These are phyloP conservation scores for Trypanosoma melophagium DNA, from an alignment of 208 protist genomes.

Conservation along the genomic window DNA sequence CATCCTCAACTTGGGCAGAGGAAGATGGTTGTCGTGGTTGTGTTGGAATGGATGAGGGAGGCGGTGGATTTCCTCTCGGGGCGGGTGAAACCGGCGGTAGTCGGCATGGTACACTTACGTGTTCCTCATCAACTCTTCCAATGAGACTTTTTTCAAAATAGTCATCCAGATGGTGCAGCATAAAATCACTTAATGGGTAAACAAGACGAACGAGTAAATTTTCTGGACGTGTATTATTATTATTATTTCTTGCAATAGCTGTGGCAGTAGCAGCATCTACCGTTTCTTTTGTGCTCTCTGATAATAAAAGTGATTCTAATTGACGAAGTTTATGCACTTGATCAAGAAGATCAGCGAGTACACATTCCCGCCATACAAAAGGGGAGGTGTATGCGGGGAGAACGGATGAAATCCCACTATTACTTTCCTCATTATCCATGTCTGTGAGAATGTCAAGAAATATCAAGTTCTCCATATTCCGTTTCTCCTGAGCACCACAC, in stretches of 20 bases:
- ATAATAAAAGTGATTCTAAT: slow-evolving; percentile 13
- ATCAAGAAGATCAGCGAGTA: slow-evolving; percentile 21
- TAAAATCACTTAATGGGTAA: slow-evolving; percentile 38
- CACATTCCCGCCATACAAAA: slow-evolving; percentile 25
- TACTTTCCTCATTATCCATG: not conserved
- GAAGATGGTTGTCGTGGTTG: not conserved
- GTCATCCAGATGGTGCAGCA: slow-evolving; percentile 32
- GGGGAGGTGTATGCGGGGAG: slow-evolving; percentile 16
- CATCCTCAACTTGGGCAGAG: not conserved
- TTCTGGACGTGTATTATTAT: slow-evolving; percentile 12
- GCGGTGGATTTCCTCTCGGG: not conserved
- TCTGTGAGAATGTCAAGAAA: not conserved
- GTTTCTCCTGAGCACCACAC: not conserved
- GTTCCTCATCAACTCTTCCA: slow-evolving; percentile 10
- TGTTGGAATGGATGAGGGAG: not conserved
- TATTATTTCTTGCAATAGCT: not conserved
- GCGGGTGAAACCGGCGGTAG: not conserved
- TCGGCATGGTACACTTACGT: not conserved
- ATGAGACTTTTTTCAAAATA: slow-evolving; percentile 31
- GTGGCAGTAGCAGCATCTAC: not conserved
- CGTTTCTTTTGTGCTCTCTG: not conserved
- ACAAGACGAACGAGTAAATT: slow-evolving; percentile 28
- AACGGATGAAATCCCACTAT: not conserved
- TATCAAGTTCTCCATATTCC: not conserved
- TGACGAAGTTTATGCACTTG: slow-evolving; percentile 23